phyloP scores from a whole-genome alignment of 164 flowering plant genomes.

The Liriodendron chinense region DNA sequence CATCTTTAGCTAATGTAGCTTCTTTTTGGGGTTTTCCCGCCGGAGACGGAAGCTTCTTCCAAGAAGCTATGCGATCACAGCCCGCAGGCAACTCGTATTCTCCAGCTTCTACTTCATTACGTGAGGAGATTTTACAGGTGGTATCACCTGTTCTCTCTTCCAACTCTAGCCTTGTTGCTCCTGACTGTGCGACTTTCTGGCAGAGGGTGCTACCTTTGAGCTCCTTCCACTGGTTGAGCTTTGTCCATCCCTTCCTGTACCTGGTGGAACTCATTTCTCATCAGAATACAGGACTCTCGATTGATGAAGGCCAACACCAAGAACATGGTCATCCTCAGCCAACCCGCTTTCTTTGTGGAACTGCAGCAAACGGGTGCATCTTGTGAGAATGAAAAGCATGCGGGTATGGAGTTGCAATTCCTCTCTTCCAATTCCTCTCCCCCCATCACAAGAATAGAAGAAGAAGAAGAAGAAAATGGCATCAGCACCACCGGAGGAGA shows the following conservation, averaged over 20 bases:
- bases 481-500: too few relatives aligned
- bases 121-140: slow-evolving; percentile 23
- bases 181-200: slow-evolving; percentile 56
- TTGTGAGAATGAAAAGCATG: slow-evolving; percentile 96
- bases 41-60: slow-evolving; percentile 88
- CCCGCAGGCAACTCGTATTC: slow-evolving; percentile 54
- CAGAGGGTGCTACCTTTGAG: slow-evolving; percentile 33
- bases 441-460: too few relatives aligned
- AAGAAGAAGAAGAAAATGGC: too few relatives aligned
- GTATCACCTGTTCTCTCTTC: slow-evolving; percentile 36
- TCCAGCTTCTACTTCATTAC: slow-evolving; percentile 35
- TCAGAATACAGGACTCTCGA: slow-evolving; percentile 62
- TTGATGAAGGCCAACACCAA: slow-evolving; percentile 62
- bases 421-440: too few relatives aligned
- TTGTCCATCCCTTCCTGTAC: slow-evolving; percentile 39
- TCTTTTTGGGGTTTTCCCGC: slow-evolving; percentile 52
- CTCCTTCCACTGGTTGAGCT: slow-evolving; percentile 34
- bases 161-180: slow-evolving; percentile 69
- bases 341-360: slow-evolving; percentile 96
- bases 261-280: slow-evolving; percentile 52
- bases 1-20: slow-evolving; percentile 31
- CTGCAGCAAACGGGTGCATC: slow-evolving; percentile 95
- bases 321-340: slow-evolving; percentile 71
- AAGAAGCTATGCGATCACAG: slow-evolving; percentile 75
- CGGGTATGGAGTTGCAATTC: slow-evolving; percentile 96